Base-by-base conservation (phyloP, 1,284 basidiomycete genomes). In the Exsudoporus floridanus region DNA sequence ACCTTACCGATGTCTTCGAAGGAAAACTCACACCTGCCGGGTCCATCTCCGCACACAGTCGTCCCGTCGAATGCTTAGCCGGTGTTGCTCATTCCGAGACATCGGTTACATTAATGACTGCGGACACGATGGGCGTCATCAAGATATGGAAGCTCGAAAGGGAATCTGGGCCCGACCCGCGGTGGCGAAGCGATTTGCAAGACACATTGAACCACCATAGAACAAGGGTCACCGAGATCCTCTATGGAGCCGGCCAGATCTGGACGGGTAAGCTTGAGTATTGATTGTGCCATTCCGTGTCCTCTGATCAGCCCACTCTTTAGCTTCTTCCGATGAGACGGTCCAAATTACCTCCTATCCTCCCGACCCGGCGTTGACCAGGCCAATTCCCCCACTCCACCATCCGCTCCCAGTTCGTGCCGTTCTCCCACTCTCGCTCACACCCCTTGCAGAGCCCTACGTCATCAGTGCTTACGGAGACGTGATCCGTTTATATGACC, bases 261-360 rank as follows among this genome's bases (percentile, higher is more conserved):
- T 96, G 92, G 93, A 92, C 88, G 55, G 90, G 93, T 94, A 65
- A 62, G 73, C 60, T 16, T 23, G 36, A 50, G 19, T 27, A 21
- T 38, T 53, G 16, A 34, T 31, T 38, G 10, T 30, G 13, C 30
- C 37, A 52, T 41, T 27, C 40, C 21, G 30, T 37, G 13, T 39
- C 12, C 12, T 27, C 48, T 53, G 47, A 55, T 47, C 39, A 23
- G 23, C n/a, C 5, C 5, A 28, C 27, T 42, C 45, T 49, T 5
- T 66, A 94, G 94, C 87, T 2, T 97, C 94, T 6, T 79, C 88
- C 19, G 94, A 98, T 67, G 90, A 93, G 47, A 90, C 88, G 0
- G 84, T 88, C 0, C 84, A 87, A 50, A 73, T 92, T 33, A 70
- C 80, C 16, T 62, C 71, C 54, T 67, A 77, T 43, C 67, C 65